Base-by-base conservation (phyloP, 495 filamentous ascomycete species). In the Penicillium soppii region DNA sequence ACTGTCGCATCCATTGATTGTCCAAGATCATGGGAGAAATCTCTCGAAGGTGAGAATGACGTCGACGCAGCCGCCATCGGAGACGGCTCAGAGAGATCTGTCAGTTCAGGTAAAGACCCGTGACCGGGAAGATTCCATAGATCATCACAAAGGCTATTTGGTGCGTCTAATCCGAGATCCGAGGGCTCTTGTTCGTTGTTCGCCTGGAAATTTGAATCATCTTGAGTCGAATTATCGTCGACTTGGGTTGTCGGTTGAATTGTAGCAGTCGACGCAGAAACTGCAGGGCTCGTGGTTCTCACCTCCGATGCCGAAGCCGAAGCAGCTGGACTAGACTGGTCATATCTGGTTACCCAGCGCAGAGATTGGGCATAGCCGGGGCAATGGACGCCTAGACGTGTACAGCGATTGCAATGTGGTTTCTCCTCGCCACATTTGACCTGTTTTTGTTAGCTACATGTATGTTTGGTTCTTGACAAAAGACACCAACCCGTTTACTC, bases 401-500 rank as follows among this genome's bases (percentile, higher is more conserved):
- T 70, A 53, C 80, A 83, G 46, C 78, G 76, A 47, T 53, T 61
- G 56, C 80, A 83, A 41, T 69, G 63, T 27, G 80, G 80, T 32
- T 76, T 72, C 23, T 70, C 70, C 58, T 82, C 79, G 63, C 78
- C 79, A 56, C 79, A 82, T 68, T 82, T 82, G 48, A 82, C 67
- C 79, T 81, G 25, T 50, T 19, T 0, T 3, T 35, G 30, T 47
- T 17, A 46, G 41, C 8, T n/a, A 44, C 7, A 33, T 21, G 4
- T 20, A 4, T 25, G 7, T 27, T 26, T 42, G 38, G 21, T 21
- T 13, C 20, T 2, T 1, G 7, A 21, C 32, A 23, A 19, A 25
- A 20, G 10, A 29, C 26, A 67, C 65, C 41, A 43, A 77, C 76
- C 54, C 76, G 66, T 68, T 80, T 78, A 57, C 69, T 76, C 60